Evolutionary conservation across 192 early-diverging fungal genomes (phyloP).

Genomic region (Mortierella hygrophila): DNA sequence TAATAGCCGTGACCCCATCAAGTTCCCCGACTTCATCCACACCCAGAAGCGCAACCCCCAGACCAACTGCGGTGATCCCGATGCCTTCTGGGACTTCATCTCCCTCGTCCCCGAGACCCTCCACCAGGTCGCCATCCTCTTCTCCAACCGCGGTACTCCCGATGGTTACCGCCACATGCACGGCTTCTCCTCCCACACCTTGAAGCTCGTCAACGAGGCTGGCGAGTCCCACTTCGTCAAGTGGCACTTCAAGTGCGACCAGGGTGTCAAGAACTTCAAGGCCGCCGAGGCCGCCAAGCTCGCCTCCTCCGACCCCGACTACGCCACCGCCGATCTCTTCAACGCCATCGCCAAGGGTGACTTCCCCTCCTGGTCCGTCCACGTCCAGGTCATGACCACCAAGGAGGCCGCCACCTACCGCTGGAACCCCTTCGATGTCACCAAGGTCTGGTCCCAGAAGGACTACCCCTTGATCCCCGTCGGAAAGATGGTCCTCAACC

Average conservation of each 20-base stretch:
- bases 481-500: slow-evolving; percentile 78
- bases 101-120: slow-evolving; percentile 72
- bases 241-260: slow-evolving; percentile 73
- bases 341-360: slow-evolving; percentile 73
- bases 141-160: slow-evolving; percentile 72
- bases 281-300: slow-evolving; percentile 65
- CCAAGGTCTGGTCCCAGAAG: slow-evolving; percentile 77
- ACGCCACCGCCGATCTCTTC: slow-evolving; percentile 71
- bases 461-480: slow-evolving; percentile 72
- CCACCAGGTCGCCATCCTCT: slow-evolving; percentile 71
- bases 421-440: slow-evolving; percentile 75
- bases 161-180: slow-evolving; percentile 67
- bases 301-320: slow-evolving; percentile 68
- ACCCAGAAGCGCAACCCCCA: slow-evolving; percentile 74
- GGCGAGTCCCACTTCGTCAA: slow-evolving; percentile 71
- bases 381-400: slow-evolving; percentile 72
- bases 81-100: slow-evolving; percentile 75
- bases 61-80: slow-evolving; percentile 63
- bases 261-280: slow-evolving; percentile 71
- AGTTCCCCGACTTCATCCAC: slow-evolving; percentile 71
- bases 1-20: slow-evolving; percentile 61
- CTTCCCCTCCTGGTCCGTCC: slow-evolving; percentile 74
- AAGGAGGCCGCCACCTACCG: slow-evolving; percentile 71
- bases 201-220: slow-evolving; percentile 66
- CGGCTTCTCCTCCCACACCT: slow-evolving; percentile 66